Conservation (phyloP, 2,329 filamentous ascomycete species). For the Fonsecaea nubica region DNA sequence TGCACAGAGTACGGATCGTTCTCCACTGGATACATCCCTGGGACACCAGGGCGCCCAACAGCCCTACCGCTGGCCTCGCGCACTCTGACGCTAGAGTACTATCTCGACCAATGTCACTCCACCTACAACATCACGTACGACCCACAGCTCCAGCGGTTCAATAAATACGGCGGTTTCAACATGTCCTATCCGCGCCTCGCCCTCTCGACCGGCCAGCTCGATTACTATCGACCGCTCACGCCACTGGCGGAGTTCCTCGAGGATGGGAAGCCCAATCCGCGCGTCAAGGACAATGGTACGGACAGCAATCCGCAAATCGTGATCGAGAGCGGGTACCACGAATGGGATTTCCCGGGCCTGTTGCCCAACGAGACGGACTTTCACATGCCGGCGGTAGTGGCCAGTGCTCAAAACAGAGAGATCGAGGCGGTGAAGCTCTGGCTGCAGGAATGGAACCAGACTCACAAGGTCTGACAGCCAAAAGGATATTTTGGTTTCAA, state of each 20-base stretch:
- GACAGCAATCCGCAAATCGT: slow-evolving; percentile 72
- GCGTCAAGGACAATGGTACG: slow-evolving; percentile 54
- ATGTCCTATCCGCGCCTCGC: slow-evolving; percentile 78
- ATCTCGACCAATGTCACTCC: slow-evolving; percentile 66
- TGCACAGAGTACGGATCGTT: slow-evolving; percentile 19
- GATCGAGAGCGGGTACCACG: slow-evolving; percentile 75
- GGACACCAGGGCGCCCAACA: slow-evolving; percentile 12
- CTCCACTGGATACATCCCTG: slow-evolving; percentile 22
- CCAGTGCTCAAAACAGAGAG: slow-evolving; percentile 19
- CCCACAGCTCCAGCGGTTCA: slow-evolving; percentile 70
- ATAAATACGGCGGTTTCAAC: slow-evolving; percentile 75
- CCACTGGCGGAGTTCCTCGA: slow-evolving; percentile 60
- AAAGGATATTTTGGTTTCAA: neutral
- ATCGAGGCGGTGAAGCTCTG: slow-evolving; percentile 24
- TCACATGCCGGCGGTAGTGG: slow-evolving; percentile 10
- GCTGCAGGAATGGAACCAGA: slow-evolving; percentile 24
- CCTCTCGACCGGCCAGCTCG: slow-evolving; percentile 75
- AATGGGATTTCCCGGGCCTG: slow-evolving; percentile 65
- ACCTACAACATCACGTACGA: slow-evolving; percentile 72
- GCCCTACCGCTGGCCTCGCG: slow-evolving; percentile 73
- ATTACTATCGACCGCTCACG: slow-evolving; percentile 80
- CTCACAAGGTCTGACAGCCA: slow-evolving; percentile 1
- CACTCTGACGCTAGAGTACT: slow-evolving; percentile 67
- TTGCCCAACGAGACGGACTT: slow-evolving; percentile 17
- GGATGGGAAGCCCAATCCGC: slow-evolving; percentile 6